Evolutionary conservation across 371 early-diverging fungal genomes (phyloP).

Genomic region (Catenaria anguillulae): DNA sequence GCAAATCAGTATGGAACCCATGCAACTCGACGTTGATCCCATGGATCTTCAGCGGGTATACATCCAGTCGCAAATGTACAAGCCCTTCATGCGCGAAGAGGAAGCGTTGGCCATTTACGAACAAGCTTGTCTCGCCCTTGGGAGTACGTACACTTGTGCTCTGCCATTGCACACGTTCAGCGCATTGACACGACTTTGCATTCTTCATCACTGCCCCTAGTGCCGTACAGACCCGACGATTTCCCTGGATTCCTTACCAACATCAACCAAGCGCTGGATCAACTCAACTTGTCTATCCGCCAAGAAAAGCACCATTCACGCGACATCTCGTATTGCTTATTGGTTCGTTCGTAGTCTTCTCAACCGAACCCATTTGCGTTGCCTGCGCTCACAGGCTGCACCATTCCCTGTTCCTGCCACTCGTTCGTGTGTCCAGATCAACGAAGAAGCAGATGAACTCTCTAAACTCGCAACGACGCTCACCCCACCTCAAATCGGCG

Average conservation of each 20-base stretch:
- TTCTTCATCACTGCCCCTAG: too few species aligned
- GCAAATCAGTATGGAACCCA: not conserved
- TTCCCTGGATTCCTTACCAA: not conserved
- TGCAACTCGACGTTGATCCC: not conserved
- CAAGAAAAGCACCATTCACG: not conserved
- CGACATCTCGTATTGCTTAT: too few species aligned
- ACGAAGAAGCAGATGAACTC: not conserved
- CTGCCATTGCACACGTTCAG: too few species aligned
- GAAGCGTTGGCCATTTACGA: not conserved
- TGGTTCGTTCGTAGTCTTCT: too few species aligned
- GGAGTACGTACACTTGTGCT: not conserved
- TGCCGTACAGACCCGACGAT: too few species aligned
- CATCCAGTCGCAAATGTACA: not conserved
- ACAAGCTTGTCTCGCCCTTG: not conserved
- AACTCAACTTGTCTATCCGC: not conserved
- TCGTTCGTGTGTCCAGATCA: too few species aligned
- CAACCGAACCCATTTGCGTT: too few species aligned
- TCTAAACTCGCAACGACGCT: not conserved
- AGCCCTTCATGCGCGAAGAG: not conserved
- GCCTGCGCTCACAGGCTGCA: too few species aligned
- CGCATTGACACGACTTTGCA: too few species aligned
- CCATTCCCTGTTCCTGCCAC: too few species aligned
- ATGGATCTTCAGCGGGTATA: not conserved
- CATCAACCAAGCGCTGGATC: not conserved
- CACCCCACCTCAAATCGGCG: not conserved